A percentile compares a stretch with the other conserved stretches of the same genome.
These are phyloP conservation scores for Plectosphaerella plurivora DNA, from an alignment of 2,329 filamentous ascomycete genomes.

Conservation along the genomic window DNA sequence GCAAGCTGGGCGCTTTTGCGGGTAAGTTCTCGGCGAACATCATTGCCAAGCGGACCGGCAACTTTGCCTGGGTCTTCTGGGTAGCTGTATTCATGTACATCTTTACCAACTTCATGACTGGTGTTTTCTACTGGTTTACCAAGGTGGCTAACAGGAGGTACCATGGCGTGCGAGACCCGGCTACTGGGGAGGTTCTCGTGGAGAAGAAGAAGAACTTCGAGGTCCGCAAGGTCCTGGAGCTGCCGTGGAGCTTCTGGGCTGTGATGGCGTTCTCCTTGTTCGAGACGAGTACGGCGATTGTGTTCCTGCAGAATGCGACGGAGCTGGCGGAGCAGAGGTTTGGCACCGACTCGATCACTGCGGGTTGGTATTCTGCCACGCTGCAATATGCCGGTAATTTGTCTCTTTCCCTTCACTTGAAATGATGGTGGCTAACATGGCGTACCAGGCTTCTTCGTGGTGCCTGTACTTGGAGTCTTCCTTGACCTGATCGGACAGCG, in stretches of 20 bases:
- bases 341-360: constrained; percentile 44
- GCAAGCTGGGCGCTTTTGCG: constrained; percentile 57
- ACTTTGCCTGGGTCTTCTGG: constrained; percentile 62
- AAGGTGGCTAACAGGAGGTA: constrained; percentile 44
- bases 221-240: constrained; percentile 45
- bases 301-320: constrained; percentile 33
- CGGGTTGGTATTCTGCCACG: constrained; percentile 57
- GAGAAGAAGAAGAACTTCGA: constrained; percentile 57
- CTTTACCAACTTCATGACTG: constrained; percentile 53
- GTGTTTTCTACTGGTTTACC: constrained; percentile 52
- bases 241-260: constrained; percentile 58
- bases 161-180: constrained; percentile 41
- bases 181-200: constrained; percentile 54
- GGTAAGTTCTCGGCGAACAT: constrained; percentile 57
- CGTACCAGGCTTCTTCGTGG: constrained; percentile 61
- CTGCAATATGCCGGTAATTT: constrained; percentile 44
- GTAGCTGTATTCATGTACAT: constrained; percentile 59
- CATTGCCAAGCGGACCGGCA: constrained; percentile 50
- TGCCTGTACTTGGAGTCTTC: constrained; percentile 50
- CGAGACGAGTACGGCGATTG: constrained; percentile 49
- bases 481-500: constrained; percentile 53
- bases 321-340: constrained; percentile 38
- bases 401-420: too few relatives aligned
- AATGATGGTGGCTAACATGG: too few relatives aligned
- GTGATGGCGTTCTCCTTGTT: constrained; percentile 52